Evolutionary conservation across 164 flowering plant species (phyloP).

Genomic region (Piper betle): DNA sequence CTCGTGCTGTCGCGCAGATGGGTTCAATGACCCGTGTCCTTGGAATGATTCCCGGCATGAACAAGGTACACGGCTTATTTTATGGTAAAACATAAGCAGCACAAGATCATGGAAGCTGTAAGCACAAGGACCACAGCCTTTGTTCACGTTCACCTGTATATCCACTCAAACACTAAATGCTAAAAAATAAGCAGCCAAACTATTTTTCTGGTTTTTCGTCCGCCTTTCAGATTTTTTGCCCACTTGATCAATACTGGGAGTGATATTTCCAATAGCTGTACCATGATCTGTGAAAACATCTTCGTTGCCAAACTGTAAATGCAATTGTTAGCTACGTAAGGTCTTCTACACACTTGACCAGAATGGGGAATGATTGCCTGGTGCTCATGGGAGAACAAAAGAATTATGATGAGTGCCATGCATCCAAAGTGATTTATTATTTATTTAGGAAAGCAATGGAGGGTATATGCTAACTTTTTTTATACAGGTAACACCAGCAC

Average conservation of each 20-base stretch:
- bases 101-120: background rate
- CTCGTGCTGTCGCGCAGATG: constrained; percentile 91
- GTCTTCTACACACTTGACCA: background rate
- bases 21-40: constrained; percentile 88
- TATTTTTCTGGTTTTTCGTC: no score
- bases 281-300: background rate
- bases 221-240: no score
- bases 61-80: constrained; percentile 39
- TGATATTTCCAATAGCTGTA: background rate
- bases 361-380: background rate
- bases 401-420: background rate
- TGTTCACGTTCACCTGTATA: no score
- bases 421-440: background rate
- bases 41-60: constrained; percentile 99
- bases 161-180: no score
- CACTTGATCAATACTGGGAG: background rate
- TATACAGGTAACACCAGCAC: constrained; percentile 79
- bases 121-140: no score
- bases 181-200: no score
- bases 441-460: background rate
- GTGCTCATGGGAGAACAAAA: background rate
- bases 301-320: background rate
- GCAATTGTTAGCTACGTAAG: background rate
- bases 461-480: background rate
- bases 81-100: background rate